Base-by-base conservation (phyloP, 768 basidiomycete species). In the Phylloporus scabripes region DNA sequence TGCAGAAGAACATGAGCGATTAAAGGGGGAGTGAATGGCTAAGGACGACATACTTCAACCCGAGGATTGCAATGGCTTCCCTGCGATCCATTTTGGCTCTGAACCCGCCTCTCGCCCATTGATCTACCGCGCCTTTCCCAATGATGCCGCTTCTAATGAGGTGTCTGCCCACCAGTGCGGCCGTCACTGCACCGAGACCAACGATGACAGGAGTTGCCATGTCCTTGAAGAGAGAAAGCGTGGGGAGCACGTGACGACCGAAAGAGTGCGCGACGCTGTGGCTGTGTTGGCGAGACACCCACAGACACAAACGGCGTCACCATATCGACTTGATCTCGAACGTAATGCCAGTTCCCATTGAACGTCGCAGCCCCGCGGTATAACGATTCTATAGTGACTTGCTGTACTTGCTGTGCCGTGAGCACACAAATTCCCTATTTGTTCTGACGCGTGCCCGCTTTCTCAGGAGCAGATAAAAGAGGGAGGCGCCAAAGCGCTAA, bases 91-190 rank as follows among this genome's bases (percentile, higher is more conserved):
- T 98, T 76, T 92, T 96, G 23, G 81, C 75, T 64, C 83, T 85
- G 79, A 99, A 99, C 7, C 96, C 95, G 48, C 95, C 95, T 69
- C 85, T 92, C 15, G 75, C 83, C 82, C 91, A 98, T 65, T 94
- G 79, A 37, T 92, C 85, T 11, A 83, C 84, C 20, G 72, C 74
- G 56, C 72, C 78, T 11, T 79, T 84, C 23, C 76, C 69, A 54
- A 84, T 72, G 5, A 78, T 55, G 2, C 85, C 85, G 20, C 75
- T 75, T 37, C 83, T 78, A 38, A 92, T 58, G 11, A 90, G 67
- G 39, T 83, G 82, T 42, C 92, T 76, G 7, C 88, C 90, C 18
- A 80, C 79, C 8, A 92, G 67, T 11, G 83, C 89, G 37, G 87
- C 85, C 12, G 83, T 80, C 52, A 91, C 75, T 37, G 89, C 87